These are phyloP conservation scores for Taphrina communis DNA, from an alignment of 1,139 yeast species.

Conservation along the genomic window DNA sequence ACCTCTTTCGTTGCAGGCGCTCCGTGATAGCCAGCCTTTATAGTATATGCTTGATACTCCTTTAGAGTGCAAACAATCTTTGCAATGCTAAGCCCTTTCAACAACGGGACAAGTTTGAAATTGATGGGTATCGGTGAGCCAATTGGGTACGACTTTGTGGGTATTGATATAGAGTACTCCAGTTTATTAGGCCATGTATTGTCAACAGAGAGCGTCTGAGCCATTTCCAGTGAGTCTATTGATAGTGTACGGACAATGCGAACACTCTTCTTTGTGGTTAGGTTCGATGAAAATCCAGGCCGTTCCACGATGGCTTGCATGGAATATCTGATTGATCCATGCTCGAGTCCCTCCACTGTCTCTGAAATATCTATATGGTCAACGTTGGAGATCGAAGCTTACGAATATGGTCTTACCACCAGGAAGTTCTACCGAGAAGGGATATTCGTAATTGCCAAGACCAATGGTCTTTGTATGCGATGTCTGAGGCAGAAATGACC, in stretches of 20 bases:
- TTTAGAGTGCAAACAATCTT: conserved; percentile 67
- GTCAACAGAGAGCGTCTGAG: conserved; percentile 92
- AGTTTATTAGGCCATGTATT: conserved; percentile 96
- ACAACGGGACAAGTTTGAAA: conserved; percentile 74
- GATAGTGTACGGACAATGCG: conserved; percentile 88
- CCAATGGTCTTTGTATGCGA: conserved; percentile 47
- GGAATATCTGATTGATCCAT: conserved; percentile 78
- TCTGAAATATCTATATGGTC: conserved; percentile 63
- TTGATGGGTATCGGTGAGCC: conserved; percentile 79
- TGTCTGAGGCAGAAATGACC: conserved; percentile 69
- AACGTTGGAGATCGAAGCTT: not conserved
- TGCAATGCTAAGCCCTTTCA: conserved; percentile 81
- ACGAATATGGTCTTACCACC: conserved; percentile 55
- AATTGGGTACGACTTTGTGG: conserved; percentile 86
- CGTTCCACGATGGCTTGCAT: conserved; percentile 82
- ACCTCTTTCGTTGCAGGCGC: conserved; percentile 47
- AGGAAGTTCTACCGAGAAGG: conserved; percentile 83
- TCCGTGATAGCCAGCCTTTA: conserved; percentile 56
- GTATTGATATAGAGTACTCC: conserved; percentile 85
- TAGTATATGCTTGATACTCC: conserved; percentile 70
- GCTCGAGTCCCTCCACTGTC: conserved; percentile 87
- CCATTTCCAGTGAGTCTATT: conserved; percentile 82
- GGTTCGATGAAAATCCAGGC: conserved; percentile 71
- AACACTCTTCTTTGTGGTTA: conserved; percentile 72
- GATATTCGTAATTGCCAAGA: conserved; percentile 84